These are phyloP conservation scores for Spergularia marina DNA, from an alignment of 148 eudicot species.

Conservation along the genomic window DNA sequence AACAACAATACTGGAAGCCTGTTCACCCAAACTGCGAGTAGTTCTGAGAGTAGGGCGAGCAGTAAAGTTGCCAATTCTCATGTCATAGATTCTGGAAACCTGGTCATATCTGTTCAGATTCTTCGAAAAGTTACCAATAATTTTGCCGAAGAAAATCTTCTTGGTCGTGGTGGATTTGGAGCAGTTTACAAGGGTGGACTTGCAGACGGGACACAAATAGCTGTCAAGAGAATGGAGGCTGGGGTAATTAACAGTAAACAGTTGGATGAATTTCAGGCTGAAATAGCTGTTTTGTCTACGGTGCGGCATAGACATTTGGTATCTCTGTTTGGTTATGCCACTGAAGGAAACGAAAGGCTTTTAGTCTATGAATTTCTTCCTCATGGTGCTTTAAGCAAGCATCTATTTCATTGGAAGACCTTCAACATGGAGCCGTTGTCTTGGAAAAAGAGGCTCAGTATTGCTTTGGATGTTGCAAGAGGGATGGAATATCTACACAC, in stretches of 20 bases:
- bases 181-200: constrained; percentile 66
- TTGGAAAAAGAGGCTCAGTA: constrained; percentile 55
- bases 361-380: constrained; percentile 79
- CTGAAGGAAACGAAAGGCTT: constrained; percentile 63
- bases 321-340: constrained; percentile 57
- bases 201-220: constrained; percentile 61
- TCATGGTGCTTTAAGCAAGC: constrained; percentile 65
- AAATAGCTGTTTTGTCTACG: constrained; percentile 67
- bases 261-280: constrained; percentile 66
- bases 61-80: constrained; percentile 30
- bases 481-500: constrained; percentile 76
- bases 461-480: constrained; percentile 75
- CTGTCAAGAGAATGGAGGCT: constrained; percentile 77
- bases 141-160: constrained; percentile 55
- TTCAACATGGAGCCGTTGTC: constrained; percentile 53
- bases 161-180: constrained; percentile 87
- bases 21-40: constrained; percentile 29
- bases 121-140: constrained; percentile 60
- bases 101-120: constrained; percentile 54
- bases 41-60: constrained; percentile 30
- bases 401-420: constrained; percentile 59
- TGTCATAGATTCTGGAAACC: constrained; percentile 49
- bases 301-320: constrained; percentile 74
- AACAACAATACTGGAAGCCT: constrained; percentile 33
- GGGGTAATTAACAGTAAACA: constrained; percentile 53